Conservation (phyloP, 1,284 basidiomycete genomes). For the Thelephora terrestris region DNA sequence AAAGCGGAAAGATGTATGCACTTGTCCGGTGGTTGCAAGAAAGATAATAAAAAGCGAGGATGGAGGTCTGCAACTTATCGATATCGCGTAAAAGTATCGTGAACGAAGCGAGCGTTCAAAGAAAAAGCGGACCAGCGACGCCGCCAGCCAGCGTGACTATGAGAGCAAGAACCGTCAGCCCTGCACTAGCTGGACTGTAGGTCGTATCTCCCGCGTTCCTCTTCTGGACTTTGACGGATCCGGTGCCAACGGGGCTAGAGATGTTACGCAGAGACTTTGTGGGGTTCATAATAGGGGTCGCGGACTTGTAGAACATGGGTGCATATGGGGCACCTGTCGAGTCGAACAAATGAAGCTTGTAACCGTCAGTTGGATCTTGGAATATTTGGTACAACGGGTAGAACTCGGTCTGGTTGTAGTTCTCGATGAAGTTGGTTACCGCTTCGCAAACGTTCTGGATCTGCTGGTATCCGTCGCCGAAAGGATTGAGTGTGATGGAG, state of each 20-base stretch:
- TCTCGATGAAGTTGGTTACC: slow-evolving; percentile 73
- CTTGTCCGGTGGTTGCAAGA: too few relatives aligned
- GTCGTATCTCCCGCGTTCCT: slow-evolving; percentile 7
- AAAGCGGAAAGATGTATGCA: too few relatives aligned
- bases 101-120: background rate
- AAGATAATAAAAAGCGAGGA: too few relatives aligned
- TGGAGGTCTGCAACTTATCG: too few relatives aligned
- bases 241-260: slow-evolving; percentile 13
- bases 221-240: slow-evolving; percentile 6
- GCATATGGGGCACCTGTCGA: slow-evolving; percentile 55
- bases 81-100: too few relatives aligned
- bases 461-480: slow-evolving; percentile 82
- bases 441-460: slow-evolving; percentile 87
- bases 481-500: slow-evolving; percentile 61
- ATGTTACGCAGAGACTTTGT: slow-evolving; percentile 41
- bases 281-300: slow-evolving; percentile 59
- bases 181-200: slow-evolving; percentile 9
- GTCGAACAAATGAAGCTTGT: slow-evolving; percentile 55
- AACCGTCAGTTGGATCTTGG: slow-evolving; percentile 40
- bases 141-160: background rate
- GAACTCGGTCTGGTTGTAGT: slow-evolving; percentile 63
- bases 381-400: slow-evolving; percentile 51
- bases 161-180: slow-evolving; percentile 7
- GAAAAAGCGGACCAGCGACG: background rate
- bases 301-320: slow-evolving; percentile 48